phyloP scores from a whole-genome alignment of 2,329 filamentous ascomycete species.

The Trichoderma sp. region DNA sequence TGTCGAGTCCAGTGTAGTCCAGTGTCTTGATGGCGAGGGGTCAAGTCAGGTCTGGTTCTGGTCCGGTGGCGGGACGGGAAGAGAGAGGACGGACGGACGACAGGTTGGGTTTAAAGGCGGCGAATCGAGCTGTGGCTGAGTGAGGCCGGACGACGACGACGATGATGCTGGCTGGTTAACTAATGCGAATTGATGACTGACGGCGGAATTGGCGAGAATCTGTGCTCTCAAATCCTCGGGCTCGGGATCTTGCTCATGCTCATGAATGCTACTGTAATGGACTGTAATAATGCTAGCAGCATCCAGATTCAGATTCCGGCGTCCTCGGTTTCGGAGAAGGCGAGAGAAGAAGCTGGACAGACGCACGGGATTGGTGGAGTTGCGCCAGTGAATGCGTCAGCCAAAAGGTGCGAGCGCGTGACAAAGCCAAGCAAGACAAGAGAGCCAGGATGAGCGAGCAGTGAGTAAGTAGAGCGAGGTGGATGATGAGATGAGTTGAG shows the following conservation, averaged over 20 bases:
- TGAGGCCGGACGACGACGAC: background rate
- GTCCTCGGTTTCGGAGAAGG: conserved; percentile 24
- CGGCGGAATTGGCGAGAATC: background rate
- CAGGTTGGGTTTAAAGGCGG: background rate
- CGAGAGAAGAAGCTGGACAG: conserved; percentile 22
- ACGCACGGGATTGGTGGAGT: conserved; percentile 19
- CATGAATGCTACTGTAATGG: background rate
- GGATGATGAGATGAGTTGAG: background rate
- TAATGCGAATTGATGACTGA: background rate
- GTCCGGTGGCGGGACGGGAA: conserved; percentile 1
- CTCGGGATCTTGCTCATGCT: background rate
- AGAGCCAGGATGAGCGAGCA: background rate
- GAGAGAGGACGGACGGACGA: background rate
- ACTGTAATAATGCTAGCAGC: background rate
- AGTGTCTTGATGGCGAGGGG: background rate
- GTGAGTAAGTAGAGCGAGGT: background rate
- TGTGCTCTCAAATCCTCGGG: background rate
- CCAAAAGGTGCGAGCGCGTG: conserved; percentile 16
- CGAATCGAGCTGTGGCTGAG: background rate
- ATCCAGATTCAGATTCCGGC: background rate
- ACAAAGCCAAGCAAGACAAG: conserved; percentile 3
- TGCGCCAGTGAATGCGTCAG: conserved; percentile 18
- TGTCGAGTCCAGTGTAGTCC: background rate
- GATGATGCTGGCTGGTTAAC: background rate
- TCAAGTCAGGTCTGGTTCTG: background rate